Evolutionary conservation across 805 yeast genomes (phyloP), one percentile per base, ranked within the genome.

Genomic region (Zygotorulaspora florentina): DNA sequence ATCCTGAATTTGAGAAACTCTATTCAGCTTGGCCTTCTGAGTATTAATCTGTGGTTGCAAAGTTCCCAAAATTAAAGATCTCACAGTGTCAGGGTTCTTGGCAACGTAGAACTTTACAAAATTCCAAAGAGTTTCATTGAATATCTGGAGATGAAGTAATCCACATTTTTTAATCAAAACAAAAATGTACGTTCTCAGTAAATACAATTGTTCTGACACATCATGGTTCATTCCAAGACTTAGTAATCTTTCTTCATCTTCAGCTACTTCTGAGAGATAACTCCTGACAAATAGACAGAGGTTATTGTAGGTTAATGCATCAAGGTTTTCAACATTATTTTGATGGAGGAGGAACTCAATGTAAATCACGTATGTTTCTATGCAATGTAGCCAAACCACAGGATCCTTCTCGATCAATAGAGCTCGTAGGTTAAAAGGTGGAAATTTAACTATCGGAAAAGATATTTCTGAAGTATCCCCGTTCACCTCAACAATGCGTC

Each of bases 351-450:
- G 61, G 47, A 69, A 76, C 46, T 75, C 69, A 53, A 80, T 74
- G 16, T 79, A 67, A 13, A 58, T 62, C 44, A 84, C 77, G 62
- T 83, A 85, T 2, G 77, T 77, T 53, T 83, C 87, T 13, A 85
- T 64, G 16, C 83, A 65, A 60, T 84, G 88, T 3, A 77, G 83
- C 89, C 91, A 85, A 8, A 85, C 85, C 17, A 85, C 89, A 0
- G 95, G 95, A 59, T 85, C 95, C 50, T 79, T 85, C 58, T 85
- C 93, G 6, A 83, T 81, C 59, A 85, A 68, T n/a, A 87, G 80
- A 0, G 90, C 85, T 29, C 93, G 70, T 23, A 85, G 72, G 50
- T 77, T 76, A 65, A 85, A 84, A 1, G 90, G 89, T 8, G 93
- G 93, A 48, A 79, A 85, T 20, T 77, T 75, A 15, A 85, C 84